Conservation (phyloP, 164 flowering plant genomes). For the Stephania yunnanensis region DNA sequence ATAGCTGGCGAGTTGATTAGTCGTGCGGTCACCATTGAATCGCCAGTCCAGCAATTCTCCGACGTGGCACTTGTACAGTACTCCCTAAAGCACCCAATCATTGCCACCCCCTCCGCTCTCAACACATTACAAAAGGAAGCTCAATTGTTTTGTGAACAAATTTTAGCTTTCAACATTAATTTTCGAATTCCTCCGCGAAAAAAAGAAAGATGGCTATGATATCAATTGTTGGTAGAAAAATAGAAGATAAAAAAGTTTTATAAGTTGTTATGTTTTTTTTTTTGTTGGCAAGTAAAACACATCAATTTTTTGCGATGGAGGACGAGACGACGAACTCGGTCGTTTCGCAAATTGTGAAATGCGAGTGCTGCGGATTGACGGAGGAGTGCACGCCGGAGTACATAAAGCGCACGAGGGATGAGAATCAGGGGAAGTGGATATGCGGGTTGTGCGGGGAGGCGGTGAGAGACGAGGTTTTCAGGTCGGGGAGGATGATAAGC, state of each 20-base stretch:
- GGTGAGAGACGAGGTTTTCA: slow-evolving; percentile 53
- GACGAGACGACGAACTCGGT: no score
- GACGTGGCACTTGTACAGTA: background rate
- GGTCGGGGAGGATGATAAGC: slow-evolving; percentile 50
- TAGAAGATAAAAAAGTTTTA: no score
- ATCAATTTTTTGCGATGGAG: no score
- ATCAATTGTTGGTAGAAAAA: slow-evolving; percentile 2
- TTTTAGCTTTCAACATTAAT: no score
- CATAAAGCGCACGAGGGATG: slow-evolving; percentile 43
- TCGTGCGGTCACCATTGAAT: background rate
- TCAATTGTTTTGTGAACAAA: no score
- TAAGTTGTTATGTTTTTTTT: no score
- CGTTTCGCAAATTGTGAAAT: slow-evolving; percentile 23
- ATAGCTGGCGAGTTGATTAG: background rate
- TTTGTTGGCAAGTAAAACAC: no score
- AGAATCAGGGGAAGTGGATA: slow-evolving; percentile 67
- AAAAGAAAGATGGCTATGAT: slow-evolving; percentile 44
- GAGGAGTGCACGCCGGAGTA: slow-evolving; percentile 80
- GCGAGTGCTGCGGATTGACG: slow-evolving; percentile 69
- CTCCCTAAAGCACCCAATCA: background rate
- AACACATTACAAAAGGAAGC: background rate
- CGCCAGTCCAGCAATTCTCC: background rate
- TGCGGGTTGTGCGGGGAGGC: slow-evolving; percentile 83
- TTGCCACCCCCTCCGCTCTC: no score
- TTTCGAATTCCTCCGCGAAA: no score